Conservation (phyloP, 331 rosid genomes). For the Quercus tomentella region DNA sequence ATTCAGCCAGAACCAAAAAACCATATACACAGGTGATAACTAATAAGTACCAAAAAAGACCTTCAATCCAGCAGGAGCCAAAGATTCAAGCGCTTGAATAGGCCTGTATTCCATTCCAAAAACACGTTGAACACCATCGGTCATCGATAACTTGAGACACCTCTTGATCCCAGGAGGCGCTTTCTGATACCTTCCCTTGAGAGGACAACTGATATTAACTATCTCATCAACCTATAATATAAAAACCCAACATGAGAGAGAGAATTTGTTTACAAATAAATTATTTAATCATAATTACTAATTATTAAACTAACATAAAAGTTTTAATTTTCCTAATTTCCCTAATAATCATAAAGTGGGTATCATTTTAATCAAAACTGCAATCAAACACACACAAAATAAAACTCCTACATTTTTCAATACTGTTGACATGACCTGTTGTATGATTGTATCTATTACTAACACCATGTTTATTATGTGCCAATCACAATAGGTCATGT, state of each 20-base stretch:
- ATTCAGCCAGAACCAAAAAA: not conserved
- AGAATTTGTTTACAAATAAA: not conserved
- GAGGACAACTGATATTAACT: constrained; percentile 61
- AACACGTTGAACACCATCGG: constrained; percentile 80
- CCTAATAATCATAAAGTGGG: too few relatives aligned
- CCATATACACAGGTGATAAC: not conserved
- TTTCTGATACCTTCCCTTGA: constrained; percentile 59
- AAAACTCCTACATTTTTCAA: too few relatives aligned
- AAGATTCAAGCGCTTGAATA: constrained; percentile 66
- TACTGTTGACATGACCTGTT: too few relatives aligned
- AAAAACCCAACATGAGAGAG: not conserved
- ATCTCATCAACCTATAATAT: constrained; percentile 80
- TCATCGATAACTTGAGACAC: constrained; percentile 81
- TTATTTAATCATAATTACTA: not conserved
- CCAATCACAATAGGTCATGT: too few relatives aligned
- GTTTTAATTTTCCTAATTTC: too few relatives aligned
- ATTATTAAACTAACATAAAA: not conserved
- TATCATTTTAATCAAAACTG: too few relatives aligned
- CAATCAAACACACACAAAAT: too few relatives aligned
- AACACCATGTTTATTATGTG: too few relatives aligned
- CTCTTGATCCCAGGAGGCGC: constrained; percentile 65
- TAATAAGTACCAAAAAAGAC: constrained; percentile 24
- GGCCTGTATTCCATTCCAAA: constrained; percentile 94
- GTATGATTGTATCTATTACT: too few relatives aligned
- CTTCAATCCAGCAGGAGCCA: constrained; percentile 86